phyloP scores from a whole-genome alignment of 163 green algal species.

The Chlamydomonas reinhardtii region DNA sequence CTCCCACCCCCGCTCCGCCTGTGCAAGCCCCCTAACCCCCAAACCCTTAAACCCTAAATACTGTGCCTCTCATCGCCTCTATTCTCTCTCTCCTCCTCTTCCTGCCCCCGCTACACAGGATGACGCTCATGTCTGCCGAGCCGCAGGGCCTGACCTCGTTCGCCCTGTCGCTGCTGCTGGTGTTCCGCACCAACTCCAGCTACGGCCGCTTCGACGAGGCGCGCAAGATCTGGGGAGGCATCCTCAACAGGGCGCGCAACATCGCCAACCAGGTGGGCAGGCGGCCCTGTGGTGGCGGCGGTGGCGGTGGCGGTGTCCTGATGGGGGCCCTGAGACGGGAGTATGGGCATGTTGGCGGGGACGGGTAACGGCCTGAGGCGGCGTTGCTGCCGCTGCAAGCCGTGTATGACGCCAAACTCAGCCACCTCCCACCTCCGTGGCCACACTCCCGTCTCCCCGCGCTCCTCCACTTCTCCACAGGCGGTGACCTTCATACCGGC shows the following conservation, averaged over 20 bases:
- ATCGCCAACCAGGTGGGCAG: constrained; percentile 75
- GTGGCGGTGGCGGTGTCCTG: background rate
- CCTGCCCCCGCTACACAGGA: background rate
- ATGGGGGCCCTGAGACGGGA: too few species aligned
- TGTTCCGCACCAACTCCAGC: constrained; percentile 46
- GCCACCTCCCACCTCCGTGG: too few species aligned
- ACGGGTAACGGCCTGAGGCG: too few species aligned
- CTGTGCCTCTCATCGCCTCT: too few species aligned
- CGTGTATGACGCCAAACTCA: too few species aligned
- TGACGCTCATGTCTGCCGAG: constrained; percentile 58
- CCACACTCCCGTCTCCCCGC: too few species aligned
- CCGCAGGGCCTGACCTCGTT: constrained; percentile 71
- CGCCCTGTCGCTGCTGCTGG: constrained; percentile 78
- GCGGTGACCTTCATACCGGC: constrained; percentile 51
- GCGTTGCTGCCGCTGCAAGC: too few species aligned
- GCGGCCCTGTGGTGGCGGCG: background rate
- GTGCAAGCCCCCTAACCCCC: too few species aligned
- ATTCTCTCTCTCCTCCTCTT: background rate
- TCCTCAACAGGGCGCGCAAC: constrained; percentile 83
- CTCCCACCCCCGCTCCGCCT: too few species aligned
- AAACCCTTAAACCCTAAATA: too few species aligned
- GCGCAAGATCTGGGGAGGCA: constrained; percentile 80
- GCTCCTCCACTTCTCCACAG: background rate
- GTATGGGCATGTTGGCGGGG: too few species aligned
- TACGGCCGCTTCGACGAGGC: constrained; percentile 71